Percentiles rank a stretch among this genome's conserved stretches.
These are phyloP conservation scores for Pseudocercospora ulei DNA, from an alignment of 2,329 filamentous ascomycete species.

Conservation along the genomic window DNA sequence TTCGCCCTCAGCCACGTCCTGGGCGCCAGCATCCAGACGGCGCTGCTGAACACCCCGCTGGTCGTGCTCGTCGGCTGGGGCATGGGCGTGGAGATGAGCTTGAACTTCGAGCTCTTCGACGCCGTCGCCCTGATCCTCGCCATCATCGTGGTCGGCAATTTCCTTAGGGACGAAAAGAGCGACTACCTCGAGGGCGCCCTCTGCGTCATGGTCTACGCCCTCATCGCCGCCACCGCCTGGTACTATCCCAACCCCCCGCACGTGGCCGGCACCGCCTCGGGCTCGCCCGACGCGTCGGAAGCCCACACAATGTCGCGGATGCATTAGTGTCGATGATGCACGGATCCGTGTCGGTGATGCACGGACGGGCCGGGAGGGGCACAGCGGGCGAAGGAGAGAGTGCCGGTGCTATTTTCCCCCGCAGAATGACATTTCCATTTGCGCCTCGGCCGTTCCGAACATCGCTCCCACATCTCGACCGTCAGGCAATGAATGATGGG, in stretches of 20 bases:
- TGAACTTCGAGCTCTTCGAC: conserved; percentile 83
- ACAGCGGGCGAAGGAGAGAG: too few species aligned
- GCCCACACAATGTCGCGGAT: conserved; percentile 13
- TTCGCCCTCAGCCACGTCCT: conserved; percentile 77
- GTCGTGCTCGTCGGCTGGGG: conserved; percentile 79
- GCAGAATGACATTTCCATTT: too few species aligned
- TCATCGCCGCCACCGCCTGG: conserved; percentile 53
- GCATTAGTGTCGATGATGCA: conserved; percentile 5
- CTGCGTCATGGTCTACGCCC: conserved; percentile 59
- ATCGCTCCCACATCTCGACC: too few species aligned
- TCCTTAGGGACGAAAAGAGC: conserved; percentile 75
- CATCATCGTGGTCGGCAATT: conserved; percentile 60
- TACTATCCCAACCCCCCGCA: conserved; percentile 44
- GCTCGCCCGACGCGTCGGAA: conserved; percentile 3
- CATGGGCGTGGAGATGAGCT: conserved; percentile 57
- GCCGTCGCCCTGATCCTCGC: conserved; percentile 69
- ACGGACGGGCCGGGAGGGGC: too few species aligned
- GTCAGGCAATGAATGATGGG: too few species aligned
- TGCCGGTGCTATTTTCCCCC: too few species aligned
- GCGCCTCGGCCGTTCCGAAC: too few species aligned
- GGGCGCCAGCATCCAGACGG: conserved; percentile 79
- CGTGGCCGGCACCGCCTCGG: conserved; percentile 1
- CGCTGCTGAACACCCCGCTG: conserved; percentile 75
- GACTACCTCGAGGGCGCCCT: conserved; percentile 84
- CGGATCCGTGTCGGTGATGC: too few species aligned